These are phyloP conservation scores for Blakeslea trispora DNA, from an alignment of 371 early-diverging fungal species.

Conservation along the genomic window DNA sequence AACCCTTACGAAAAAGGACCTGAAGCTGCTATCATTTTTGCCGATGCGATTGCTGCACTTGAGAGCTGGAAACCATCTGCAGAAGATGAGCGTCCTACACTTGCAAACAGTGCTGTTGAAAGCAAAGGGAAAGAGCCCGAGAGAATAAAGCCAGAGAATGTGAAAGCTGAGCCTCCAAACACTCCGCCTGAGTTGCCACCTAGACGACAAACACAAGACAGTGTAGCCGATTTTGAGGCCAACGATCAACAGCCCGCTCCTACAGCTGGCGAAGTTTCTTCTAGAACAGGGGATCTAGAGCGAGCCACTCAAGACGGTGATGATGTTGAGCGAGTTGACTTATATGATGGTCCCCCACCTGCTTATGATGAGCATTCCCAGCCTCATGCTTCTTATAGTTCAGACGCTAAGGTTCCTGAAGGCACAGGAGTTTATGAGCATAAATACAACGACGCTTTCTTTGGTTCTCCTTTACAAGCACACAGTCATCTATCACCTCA, in stretches of 20 bases:
- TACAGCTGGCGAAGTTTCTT: conserved; percentile 21
- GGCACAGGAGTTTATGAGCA: not conserved
- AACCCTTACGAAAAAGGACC: conserved; percentile 38
- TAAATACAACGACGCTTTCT: conserved; percentile 4
- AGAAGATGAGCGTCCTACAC: conserved; percentile 44
- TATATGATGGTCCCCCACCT: conserved; percentile 47
- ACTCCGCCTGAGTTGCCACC: conserved; percentile 23
- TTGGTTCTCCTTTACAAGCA: conserved; percentile 25
- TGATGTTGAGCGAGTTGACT: conserved; percentile 30
- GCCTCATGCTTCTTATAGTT: conserved; percentile 11
- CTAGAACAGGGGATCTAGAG: conserved; percentile 32
- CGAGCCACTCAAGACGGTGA: conserved; percentile 22
- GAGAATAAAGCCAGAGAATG: not conserved
- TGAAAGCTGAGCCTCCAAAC: not conserved
- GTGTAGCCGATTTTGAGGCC: not conserved
- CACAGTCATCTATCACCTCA: conserved; percentile 19
- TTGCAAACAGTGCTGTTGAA: conserved; percentile 13
- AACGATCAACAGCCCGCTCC: conserved; percentile 15
- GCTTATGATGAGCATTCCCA: conserved; percentile 28
- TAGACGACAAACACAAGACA: conserved; percentile 9
- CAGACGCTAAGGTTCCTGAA: conserved; percentile 10
- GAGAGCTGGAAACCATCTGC: conserved; percentile 43
- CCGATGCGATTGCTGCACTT: conserved; percentile 44
- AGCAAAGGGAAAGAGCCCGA: conserved; percentile 23
- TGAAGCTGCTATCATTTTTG: conserved; percentile 40